Evolutionary conservation across 306 rosid species (phyloP).

Genomic region (Rosa multiflora): DNA sequence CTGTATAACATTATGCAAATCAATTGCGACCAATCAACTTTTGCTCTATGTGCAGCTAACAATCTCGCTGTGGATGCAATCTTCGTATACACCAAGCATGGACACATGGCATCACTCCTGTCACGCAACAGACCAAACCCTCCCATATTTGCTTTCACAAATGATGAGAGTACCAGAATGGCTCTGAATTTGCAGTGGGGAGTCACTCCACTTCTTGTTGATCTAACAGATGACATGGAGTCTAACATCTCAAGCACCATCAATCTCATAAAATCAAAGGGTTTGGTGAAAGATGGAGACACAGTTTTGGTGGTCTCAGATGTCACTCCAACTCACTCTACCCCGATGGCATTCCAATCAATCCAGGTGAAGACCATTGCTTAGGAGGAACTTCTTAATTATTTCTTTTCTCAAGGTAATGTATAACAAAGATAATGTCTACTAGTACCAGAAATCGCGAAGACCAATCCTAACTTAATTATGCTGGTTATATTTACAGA

Average conservation of each 20-base stretch:
- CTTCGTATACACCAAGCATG: conserved; percentile 78
- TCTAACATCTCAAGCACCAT: conserved; percentile 61
- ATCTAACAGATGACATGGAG: conserved; percentile 71
- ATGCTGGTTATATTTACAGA: neutral
- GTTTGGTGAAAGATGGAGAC: conserved; percentile 62
- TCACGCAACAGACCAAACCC: conserved; percentile 85
- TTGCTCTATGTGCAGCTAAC: conserved; percentile 61
- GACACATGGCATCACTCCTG: conserved; percentile 83
- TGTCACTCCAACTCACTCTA: conserved; percentile 49
- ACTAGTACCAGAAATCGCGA: neutral
- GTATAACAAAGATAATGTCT: neutral
- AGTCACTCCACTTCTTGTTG: conserved; percentile 62
- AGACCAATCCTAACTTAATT: neutral
- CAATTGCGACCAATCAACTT: neutral
- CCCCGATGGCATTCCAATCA: conserved; percentile 61
- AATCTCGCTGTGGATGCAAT: conserved; percentile 89
- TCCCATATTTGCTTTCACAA: conserved; percentile 85
- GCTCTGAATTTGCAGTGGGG: conserved; percentile 86
- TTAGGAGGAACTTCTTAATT: conserved; percentile 19
- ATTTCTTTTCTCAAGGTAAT: neutral
- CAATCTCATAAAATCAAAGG: conserved; percentile 57
- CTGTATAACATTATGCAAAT: neutral
- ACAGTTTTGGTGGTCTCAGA: conserved; percentile 71
- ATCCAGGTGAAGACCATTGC: conserved; percentile 73
- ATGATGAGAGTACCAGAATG: conserved; percentile 55